A percentile compares a stretch with the other conserved stretches of the same genome.
Evolutionary conservation across 345 rosid species (phyloP).

Genomic region (Brassica incana): DNA sequence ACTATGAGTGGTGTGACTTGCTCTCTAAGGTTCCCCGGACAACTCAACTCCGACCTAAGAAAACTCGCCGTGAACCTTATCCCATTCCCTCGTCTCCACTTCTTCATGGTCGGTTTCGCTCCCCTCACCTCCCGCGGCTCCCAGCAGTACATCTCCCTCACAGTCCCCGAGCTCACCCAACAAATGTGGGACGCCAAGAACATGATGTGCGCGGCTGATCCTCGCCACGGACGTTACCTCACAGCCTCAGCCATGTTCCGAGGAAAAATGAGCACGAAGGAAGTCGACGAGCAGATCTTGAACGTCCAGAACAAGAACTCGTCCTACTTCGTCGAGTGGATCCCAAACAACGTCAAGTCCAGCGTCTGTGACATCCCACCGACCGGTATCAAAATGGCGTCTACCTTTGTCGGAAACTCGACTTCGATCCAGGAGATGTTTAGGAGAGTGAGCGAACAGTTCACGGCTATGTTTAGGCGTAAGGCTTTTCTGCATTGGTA

Average conservation of each 20-base stretch:
- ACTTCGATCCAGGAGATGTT: slow-evolving; percentile 97
- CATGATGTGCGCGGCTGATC: slow-evolving; percentile 99
- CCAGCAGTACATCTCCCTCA: background rate
- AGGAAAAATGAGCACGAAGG: slow-evolving; percentile 51
- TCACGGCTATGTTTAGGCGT: slow-evolving; percentile 95
- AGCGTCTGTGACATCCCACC: background rate
- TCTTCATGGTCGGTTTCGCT: slow-evolving; percentile 98
- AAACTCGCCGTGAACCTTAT: slow-evolving; percentile 93
- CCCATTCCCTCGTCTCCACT: slow-evolving; percentile 97
- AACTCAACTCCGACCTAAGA: slow-evolving; percentile 90
- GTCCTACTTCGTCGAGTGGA: background rate
- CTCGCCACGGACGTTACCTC: slow-evolving; percentile 95
- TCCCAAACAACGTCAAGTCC: background rate
- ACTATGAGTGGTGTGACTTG: slow-evolving; percentile 98
- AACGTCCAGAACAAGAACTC: slow-evolving; percentile 98
- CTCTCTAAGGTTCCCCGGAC: slow-evolving; percentile 95
- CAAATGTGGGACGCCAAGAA: slow-evolving; percentile 95
- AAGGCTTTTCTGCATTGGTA: slow-evolving; percentile 98
- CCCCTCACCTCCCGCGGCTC: slow-evolving; percentile 44
- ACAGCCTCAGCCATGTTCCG: slow-evolving; percentile 21
- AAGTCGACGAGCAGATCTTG: slow-evolving; percentile 92
- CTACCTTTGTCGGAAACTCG: slow-evolving; percentile 67
- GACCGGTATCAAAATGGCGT: slow-evolving; percentile 48
- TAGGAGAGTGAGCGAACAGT: slow-evolving; percentile 97
- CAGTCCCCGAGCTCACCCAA: slow-evolving; percentile 57